phyloP scores from a whole-genome alignment of 306 rosid species.

The Trichosanthes truncata region DNA sequence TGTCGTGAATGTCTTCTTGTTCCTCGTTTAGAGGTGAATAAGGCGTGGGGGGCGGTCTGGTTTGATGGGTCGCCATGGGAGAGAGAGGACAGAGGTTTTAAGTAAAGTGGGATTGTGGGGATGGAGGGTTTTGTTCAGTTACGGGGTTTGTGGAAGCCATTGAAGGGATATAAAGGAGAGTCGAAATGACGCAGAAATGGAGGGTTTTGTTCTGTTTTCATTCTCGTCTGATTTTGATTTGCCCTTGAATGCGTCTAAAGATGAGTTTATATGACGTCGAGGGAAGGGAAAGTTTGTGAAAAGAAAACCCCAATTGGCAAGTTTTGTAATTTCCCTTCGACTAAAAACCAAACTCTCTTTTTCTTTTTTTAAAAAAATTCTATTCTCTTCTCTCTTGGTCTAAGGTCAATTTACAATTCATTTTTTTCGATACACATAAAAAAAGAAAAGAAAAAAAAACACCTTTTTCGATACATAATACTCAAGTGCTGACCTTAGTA shows the following conservation, averaged over 20 bases:
- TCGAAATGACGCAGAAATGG: conserved; percentile 1
- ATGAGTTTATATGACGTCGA: not conserved
- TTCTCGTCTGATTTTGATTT: not conserved
- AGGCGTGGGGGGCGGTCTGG: conserved; percentile 7
- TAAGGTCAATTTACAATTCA: not conserved
- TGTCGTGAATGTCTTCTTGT: conserved; percentile 16
- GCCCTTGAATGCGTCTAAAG: not conserved
- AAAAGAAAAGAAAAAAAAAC: too few species aligned
- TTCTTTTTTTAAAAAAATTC: not conserved
- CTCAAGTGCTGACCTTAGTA: too few species aligned
- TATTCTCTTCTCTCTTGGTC: not conserved
- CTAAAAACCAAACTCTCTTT: not conserved
- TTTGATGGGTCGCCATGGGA: conserved; percentile 26
- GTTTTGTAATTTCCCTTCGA: not conserved
- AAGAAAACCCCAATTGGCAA: not conserved
- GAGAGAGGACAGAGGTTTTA: not conserved
- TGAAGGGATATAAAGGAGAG: conserved; percentile 2
- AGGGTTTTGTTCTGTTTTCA: not conserved
- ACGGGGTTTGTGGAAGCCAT: not conserved
- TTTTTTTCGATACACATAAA: too few species aligned
- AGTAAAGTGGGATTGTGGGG: not conserved
- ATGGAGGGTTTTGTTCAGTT: not conserved
- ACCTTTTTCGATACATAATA: too few species aligned
- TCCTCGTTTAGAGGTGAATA: conserved; percentile 22
- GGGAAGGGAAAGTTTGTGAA: not conserved